A percentile compares a stretch with the other conserved stretches of the same genome.
Evolutionary conservation across 495 filamentous ascomycete species (phyloP).

Genomic region (Penicillium turbatum): DNA sequence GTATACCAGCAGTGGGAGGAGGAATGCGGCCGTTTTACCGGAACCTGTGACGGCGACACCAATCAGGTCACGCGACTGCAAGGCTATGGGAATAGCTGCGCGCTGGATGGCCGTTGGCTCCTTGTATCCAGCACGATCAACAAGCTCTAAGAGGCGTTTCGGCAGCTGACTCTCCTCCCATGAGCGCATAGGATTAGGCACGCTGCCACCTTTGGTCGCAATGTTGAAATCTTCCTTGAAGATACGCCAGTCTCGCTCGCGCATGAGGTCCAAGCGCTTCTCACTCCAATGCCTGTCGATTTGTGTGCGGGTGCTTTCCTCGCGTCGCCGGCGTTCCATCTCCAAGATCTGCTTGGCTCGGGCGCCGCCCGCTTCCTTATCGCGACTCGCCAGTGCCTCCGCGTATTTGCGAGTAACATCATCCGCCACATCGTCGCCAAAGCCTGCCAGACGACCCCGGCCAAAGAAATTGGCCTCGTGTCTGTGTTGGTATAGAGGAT

Average conservation of each 20-base stretch:
- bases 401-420: conserved; percentile 69
- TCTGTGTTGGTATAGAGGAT: conserved; percentile 77
- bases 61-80: conserved; percentile 91
- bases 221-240: conserved; percentile 99
- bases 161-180: conserved; percentile 88
- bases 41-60: conserved; percentile 98
- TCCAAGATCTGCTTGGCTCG: conserved; percentile 81
- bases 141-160: conserved; percentile 73
- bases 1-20: conserved; percentile 92
- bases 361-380: conserved; percentile 70
- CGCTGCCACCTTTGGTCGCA: conserved; percentile 79
- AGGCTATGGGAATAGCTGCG: conserved; percentile 90
- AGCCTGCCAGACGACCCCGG: conserved; percentile 76
- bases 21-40: conserved; percentile 95
- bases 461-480: conserved; percentile 76
- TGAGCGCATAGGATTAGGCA: conserved; percentile 94
- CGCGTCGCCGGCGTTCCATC: conserved; percentile 76
- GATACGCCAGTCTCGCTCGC: conserved; percentile 97
- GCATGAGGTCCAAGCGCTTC: conserved; percentile 93
- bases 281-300: conserved; percentile 96
- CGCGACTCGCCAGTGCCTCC: conserved; percentile 69
- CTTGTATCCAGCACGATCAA: conserved; percentile 83
- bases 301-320: conserved; percentile 66
- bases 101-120: conserved; percentile 91
- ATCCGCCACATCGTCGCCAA: conserved; percentile 72